phyloP scores from a whole-genome alignment of 768 basidiomycete genomes.

The Grammothele lineata region DNA sequence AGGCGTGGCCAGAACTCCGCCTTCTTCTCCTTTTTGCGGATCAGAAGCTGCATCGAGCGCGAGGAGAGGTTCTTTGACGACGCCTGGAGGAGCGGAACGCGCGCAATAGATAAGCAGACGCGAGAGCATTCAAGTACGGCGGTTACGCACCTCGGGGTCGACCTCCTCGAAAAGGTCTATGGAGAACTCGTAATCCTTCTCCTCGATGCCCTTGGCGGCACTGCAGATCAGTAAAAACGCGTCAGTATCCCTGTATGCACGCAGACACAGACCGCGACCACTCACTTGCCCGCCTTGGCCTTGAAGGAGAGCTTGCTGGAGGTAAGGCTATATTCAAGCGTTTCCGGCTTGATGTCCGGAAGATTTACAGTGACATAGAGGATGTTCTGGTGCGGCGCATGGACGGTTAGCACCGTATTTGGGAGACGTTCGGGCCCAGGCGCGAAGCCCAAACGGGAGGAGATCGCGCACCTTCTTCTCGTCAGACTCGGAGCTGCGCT shows the following conservation, averaged over 20 bases:
- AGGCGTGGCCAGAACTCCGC: constrained; percentile 90
- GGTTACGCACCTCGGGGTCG: constrained; percentile 61
- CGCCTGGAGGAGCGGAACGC: constrained; percentile 34
- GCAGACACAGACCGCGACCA: constrained; percentile 6
- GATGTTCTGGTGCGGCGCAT: constrained; percentile 65
- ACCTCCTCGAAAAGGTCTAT: constrained; percentile 76
- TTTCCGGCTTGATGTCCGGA: constrained; percentile 58
- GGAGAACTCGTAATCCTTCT: constrained; percentile 68
- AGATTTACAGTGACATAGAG: constrained; percentile 83
- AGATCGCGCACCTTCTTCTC: constrained; percentile 58
- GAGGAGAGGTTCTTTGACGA: constrained; percentile 57
- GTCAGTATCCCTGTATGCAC: constrained; percentile 6
- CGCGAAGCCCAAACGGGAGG: neutral
- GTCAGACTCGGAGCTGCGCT: constrained; percentile 68
- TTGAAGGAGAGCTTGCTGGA: constrained; percentile 58
- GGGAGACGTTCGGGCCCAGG: neutral
- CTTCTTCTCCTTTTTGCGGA: constrained; percentile 77
- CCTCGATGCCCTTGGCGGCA: constrained; percentile 38
- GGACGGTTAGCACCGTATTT: constrained; percentile 4
- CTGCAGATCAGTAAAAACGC: constrained; percentile 19
- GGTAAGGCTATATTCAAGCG: constrained; percentile 59
- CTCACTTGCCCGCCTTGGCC: constrained; percentile 62
- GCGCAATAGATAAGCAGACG: neutral
- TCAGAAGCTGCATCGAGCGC: constrained; percentile 60
- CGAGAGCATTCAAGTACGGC: neutral